Percentiles rank a stretch among this genome's conserved stretches.
These are phyloP conservation scores for Brassica cretica DNA, from an alignment of 345 rosid genomes.

Conservation along the genomic window DNA sequence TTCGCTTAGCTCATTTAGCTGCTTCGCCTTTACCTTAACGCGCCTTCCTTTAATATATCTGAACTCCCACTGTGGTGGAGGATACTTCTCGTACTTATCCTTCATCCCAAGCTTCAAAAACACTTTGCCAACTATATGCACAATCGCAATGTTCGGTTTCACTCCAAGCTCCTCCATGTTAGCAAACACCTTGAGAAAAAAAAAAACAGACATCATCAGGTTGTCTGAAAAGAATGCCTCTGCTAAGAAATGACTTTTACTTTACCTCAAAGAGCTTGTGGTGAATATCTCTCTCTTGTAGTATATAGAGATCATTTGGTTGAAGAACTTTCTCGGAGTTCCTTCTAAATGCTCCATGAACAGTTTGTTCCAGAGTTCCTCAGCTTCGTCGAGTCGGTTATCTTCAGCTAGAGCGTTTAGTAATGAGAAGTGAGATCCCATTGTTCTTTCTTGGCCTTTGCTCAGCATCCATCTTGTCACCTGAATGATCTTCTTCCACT, in stretches of 20 bases:
- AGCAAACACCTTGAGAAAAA: constrained; percentile 67
- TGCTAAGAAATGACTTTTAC: not conserved
- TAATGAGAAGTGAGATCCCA: constrained; percentile 81
- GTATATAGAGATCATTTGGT: constrained; percentile 77
- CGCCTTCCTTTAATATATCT: constrained; percentile 88
- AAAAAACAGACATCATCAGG: constrained; percentile 5
- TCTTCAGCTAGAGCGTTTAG: constrained; percentile 84
- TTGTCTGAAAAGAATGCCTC: not conserved
- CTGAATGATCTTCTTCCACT: constrained; percentile 96
- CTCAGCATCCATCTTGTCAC: constrained; percentile 95
- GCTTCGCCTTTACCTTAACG: constrained; percentile 58
- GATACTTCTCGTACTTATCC: constrained; percentile 78
- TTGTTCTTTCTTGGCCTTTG: constrained; percentile 92
- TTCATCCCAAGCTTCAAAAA: constrained; percentile 66
- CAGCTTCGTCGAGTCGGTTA: constrained; percentile 83
- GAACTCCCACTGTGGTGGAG: constrained; percentile 77
- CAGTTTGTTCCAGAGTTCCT: constrained; percentile 78
- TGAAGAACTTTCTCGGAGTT: constrained; percentile 72
- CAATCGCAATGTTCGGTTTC: constrained; percentile 58
- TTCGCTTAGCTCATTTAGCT: constrained; percentile 38
- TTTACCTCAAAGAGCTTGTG: constrained; percentile 83
- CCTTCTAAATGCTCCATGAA: constrained; percentile 64
- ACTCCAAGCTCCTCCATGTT: constrained; percentile 98
- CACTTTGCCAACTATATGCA: constrained; percentile 69
- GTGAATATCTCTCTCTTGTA: constrained; percentile 68